Conservation (phyloP, 345 rosid species). For the Acer yangbiense region DNA sequence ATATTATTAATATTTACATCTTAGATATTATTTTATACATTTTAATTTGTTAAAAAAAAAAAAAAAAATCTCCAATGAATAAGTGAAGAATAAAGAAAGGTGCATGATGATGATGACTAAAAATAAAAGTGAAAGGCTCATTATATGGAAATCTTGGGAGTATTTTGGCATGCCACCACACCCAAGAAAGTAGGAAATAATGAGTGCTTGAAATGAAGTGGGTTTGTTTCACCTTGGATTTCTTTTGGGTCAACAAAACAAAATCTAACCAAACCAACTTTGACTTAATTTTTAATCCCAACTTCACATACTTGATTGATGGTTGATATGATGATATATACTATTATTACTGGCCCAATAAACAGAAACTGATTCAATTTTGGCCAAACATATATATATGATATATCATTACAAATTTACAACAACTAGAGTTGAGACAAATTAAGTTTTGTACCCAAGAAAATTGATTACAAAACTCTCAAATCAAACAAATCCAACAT, state of each 20-base stretch:
- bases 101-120: neutral
- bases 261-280: conserved; percentile 20
- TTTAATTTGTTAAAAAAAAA: no score
- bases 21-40: no score
- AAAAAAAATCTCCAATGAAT: no score
- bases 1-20: no score
- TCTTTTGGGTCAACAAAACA: conserved; percentile 23
- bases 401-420: neutral
- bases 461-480: neutral
- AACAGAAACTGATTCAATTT: neutral
- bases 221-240: conserved; percentile 24
- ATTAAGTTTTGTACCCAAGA: neutral
- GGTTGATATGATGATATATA: neutral
- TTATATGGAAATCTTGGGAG: neutral
- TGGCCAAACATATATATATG: neutral
- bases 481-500: neutral
- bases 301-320: conserved; percentile 1
- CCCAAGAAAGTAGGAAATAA: conserved; percentile 9
- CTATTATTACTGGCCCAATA: no score
- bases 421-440: conserved; percentile 1
- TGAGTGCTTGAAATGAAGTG: conserved; percentile 14
- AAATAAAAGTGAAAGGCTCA: neutral
- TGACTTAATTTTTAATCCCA: neutral
- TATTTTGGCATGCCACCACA: conserved; percentile 1
- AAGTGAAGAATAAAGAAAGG: neutral